Percentiles rank a stretch among this genome's conserved stretches.
Evolutionary conservation across 345 rosid genomes (phyloP).

Genomic region (Camelina hispida): DNA sequence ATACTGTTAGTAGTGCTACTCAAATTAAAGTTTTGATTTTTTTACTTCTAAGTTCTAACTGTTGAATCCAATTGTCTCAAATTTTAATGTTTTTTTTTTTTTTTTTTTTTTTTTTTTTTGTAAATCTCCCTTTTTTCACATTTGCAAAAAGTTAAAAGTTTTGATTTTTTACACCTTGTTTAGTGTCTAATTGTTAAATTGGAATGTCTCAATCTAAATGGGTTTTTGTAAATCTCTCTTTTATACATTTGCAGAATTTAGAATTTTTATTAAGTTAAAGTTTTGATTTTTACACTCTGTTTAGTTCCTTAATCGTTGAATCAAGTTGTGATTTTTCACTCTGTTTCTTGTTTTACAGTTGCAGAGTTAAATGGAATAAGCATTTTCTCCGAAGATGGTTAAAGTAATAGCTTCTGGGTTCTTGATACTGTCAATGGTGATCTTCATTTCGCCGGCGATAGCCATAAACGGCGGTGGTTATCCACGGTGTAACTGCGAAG

Average conservation of each 20-base stretch:
- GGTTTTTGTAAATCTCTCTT: neutral
- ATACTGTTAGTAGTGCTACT: no score
- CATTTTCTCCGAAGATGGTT: conserved; percentile 13
- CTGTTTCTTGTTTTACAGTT: neutral
- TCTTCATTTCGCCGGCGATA: conserved; percentile 48
- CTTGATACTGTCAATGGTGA: conserved; percentile 52
- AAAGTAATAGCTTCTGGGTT: conserved; percentile 43
- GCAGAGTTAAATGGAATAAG: conserved; percentile 29
- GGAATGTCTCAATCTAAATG: neutral
- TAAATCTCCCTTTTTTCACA: neutral
- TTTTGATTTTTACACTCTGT: no score
- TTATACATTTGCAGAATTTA: neutral
- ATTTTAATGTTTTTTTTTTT: neutral
- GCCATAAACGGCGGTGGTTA: conserved; percentile 61
- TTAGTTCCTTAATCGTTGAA: no score
- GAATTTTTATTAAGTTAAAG: neutral
- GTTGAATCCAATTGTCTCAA: neutral
- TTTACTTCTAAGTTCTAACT: neutral
- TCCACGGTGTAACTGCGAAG: conserved; percentile 83
- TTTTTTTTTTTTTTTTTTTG: no score
- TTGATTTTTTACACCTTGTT: neutral
- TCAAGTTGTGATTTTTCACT: neutral
- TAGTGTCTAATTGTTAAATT: neutral
- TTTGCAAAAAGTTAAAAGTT: neutral
- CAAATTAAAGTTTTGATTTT: conserved; percentile 3